Percentiles rank a stretch among this genome's conserved stretches.
Conservation (phyloP, 2,329 filamentous ascomycete genomes). For the Diaporthe amygdali region DNA sequence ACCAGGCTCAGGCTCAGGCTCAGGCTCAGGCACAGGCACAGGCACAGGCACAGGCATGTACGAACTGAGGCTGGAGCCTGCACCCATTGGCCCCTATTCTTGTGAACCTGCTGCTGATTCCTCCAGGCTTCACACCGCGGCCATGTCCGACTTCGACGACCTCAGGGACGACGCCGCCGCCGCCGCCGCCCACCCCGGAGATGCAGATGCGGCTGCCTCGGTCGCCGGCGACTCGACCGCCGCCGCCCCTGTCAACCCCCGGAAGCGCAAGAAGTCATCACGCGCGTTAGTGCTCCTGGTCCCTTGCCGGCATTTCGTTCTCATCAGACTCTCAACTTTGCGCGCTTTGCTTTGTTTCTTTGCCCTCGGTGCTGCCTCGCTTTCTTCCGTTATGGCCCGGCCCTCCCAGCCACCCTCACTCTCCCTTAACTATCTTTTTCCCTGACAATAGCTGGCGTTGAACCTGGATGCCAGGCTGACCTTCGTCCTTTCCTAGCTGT, state of each 20-base stretch:
- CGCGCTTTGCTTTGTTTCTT: background rate
- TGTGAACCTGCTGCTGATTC: background rate
- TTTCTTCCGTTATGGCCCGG: background rate
- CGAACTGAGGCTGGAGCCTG: background rate
- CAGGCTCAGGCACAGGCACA: background rate
- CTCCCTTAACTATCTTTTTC: background rate
- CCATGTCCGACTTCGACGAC: slow-evolving; percentile 22
- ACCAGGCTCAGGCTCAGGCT: background rate
- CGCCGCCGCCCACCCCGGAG: background rate
- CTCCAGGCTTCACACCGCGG: slow-evolving; percentile 1
- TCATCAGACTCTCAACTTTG: background rate
- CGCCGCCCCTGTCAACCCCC: slow-evolving; percentile 22
- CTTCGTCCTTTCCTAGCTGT: slow-evolving; percentile 39
- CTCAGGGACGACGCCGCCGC: background rate
- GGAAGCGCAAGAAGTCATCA: slow-evolving; percentile 28
- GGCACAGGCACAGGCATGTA: slow-evolving; percentile 2
- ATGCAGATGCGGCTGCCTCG: slow-evolving; percentile 20
- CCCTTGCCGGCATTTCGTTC: background rate
- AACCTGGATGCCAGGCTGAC: slow-evolving; percentile 21
- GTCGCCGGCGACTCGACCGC: slow-evolving; percentile 21
- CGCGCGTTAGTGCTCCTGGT: slow-evolving; percentile 23
- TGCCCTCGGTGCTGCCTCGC: background rate
- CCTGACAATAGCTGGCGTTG: background rate
- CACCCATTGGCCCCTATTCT: background rate
- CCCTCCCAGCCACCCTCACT: background rate